Evolutionary conservation across 2,329 filamentous ascomycete genomes (phyloP), one percentile per base, ranked within the genome.

Genomic region (Scedosporium minutisporum): DNA sequence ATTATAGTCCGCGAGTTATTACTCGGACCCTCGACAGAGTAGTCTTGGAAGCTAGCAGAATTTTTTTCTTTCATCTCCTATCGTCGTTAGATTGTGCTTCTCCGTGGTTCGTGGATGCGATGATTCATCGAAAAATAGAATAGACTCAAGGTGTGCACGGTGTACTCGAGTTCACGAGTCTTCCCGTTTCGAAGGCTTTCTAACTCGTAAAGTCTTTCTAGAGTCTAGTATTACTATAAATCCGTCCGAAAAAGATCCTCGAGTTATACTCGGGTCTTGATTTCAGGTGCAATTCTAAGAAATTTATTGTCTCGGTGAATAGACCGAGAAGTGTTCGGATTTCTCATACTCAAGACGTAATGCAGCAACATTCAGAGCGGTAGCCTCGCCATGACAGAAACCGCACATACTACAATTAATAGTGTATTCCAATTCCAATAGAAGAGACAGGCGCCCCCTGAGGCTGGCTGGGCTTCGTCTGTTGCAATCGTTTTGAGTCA

Each of bases 401-500:
- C 33, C 33, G 10, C 33, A 12, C 33, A 38, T 3, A 38, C 10
- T 10, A 48, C 16, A 46, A 46, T 46, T 46, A 5, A 18, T 21
- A n/a, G n/a, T 14, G 2, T 27, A 25, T 16, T 57, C 23, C 23
- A 21, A 16, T 25, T 44, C 57, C 21, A 42, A n/a, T 23, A 57
- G 21, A 27, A 57, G 53, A 27, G 14, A 57, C 23, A 21, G 16
- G 44, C 53, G 14, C 33, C 57, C 27, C 18, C 57, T n/a, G 16
- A 38, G 60, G 38, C 59, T 29, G 38, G 48, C 25, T 33, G 27
- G 29, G 16, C 18, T 55, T 25, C 29, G 16, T 21, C 55, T 57
- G 60, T 55, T 51, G 33, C 60, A 61, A 42, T 48, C 21, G 18
- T 33, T 42, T 61, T 61, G 60, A 55, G 58, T 61, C 59, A 60